Evolutionary conservation across 192 early-diverging fungal genomes (phyloP), one percentile per base, ranked within the genome.

Genomic region (Dimargaris verticillata): DNA sequence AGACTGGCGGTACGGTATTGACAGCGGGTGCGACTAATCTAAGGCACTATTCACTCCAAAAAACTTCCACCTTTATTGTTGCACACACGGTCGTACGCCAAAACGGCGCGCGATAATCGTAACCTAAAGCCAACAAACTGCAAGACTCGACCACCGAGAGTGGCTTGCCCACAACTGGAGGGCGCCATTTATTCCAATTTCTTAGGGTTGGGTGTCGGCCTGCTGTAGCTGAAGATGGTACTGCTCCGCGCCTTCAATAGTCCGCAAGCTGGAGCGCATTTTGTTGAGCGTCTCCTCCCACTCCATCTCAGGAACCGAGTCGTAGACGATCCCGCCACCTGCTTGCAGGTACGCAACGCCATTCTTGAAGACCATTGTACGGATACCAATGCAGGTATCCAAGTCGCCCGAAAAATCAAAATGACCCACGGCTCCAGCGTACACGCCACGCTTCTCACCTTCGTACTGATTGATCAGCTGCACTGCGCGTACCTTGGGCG

Each of bases 331-430:
- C 42, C 96, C 96, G 28, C 88, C 96, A 47, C 96, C 84, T 28
- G 87, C 91, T 75, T 99, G 94, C 68, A 97, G 74, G 67, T 96
- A 94, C 5, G 91, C 94, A 24, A 87, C 69, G 25, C 89, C 91
- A 62, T 95, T 88, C 77, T 97, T 97, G 75, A 97, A 92, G 20
- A 97, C 74, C 91, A 97, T 95, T 14, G 95, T 97, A 26, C 96
- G 89, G 67, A 99, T 93, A 17, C 92, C 91, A 77, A 99, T 97
- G 68, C 92, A 92, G 9, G 96, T 99, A 66, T 99, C 93, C 70
- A 99, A 69, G 59, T 85, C 84, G 60, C 90, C 88, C 28, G 86
- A 83, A 72, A 90, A 99, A 65, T 85, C 85, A 72, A 97, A 99
- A 65, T 91, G 92, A 1, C 96, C 96, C 42, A 99, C 85, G 22